A percentile compares a stretch with the other conserved stretches of the same genome.
These are phyloP conservation scores for Mycena venus DNA, from an alignment of 768 basidiomycete species.

Conservation along the genomic window DNA sequence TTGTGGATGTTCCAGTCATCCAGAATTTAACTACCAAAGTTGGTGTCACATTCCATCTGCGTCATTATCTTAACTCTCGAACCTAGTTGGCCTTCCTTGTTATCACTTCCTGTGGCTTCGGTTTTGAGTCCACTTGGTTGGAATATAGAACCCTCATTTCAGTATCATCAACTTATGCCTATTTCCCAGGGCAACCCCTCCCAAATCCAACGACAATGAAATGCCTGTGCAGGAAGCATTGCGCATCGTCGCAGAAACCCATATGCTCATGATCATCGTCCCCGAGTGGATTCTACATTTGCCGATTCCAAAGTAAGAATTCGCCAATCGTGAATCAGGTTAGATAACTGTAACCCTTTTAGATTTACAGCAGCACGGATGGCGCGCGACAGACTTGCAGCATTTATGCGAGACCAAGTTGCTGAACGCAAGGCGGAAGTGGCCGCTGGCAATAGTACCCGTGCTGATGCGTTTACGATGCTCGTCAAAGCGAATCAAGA, in stretches of 20 bases:
- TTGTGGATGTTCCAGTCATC: constrained; percentile 44
- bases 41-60: neutral
- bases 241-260: constrained; percentile 46
- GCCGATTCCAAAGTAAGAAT: constrained; percentile 50
- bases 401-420: constrained; percentile 56
- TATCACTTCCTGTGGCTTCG: constrained; percentile 62
- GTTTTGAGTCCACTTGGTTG: constrained; percentile 57
- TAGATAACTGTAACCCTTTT: neutral
- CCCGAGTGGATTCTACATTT: constrained; percentile 56
- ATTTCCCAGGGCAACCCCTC: constrained; percentile 42
- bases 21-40: constrained; percentile 55
- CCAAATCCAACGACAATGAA: constrained; percentile 48
- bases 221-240: constrained; percentile 56
- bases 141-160: neutral
- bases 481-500: constrained; percentile 62
- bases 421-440: constrained; percentile 50
- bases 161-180: neutral
- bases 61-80: neutral
- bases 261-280: constrained; percentile 41
- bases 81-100: constrained; percentile 61
- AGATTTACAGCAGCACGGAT: constrained; percentile 26
- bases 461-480: constrained; percentile 54
- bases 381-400: constrained; percentile 47
- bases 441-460: constrained; percentile 27
- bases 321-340: neutral